A percentile compares a stretch with the other conserved stretches of the same genome.
Conservation (phyloP, 2,329 filamentous ascomycete genomes). For the Bipolaris cookei region DNA sequence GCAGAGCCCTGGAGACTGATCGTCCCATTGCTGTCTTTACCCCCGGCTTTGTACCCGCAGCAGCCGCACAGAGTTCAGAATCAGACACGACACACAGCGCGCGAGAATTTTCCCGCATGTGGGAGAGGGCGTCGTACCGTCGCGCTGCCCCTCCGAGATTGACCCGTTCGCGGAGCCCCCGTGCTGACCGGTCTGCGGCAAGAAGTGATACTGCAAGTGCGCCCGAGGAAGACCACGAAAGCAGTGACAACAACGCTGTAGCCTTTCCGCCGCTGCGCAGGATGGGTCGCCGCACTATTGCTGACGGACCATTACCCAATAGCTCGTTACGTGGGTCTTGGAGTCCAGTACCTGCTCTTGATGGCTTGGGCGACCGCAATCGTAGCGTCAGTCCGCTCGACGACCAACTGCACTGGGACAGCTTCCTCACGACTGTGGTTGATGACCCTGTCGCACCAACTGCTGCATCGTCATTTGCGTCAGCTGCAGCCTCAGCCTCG, state of each 20-base stretch:
- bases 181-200: constrained; percentile 6
- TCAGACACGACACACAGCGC: constrained; percentile 12
- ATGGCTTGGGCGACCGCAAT: constrained; percentile 84
- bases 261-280: constrained; percentile 47
- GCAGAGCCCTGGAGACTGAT: constrained; percentile 16
- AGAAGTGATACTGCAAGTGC: constrained; percentile 12
- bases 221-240: constrained; percentile 30
- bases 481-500: constrained; percentile 62
- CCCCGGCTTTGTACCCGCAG: constrained; percentile 45
- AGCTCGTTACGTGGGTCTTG: constrained; percentile 49
- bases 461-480: constrained; percentile 81
- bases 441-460: constrained; percentile 83
- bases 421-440: constrained; percentile 77
- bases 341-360: constrained; percentile 53
- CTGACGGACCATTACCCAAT: constrained; percentile 44
- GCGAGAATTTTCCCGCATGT: constrained; percentile 6
- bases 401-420: constrained; percentile 71
- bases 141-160: constrained; percentile 13
- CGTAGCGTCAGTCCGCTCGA: constrained; percentile 75
- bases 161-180: constrained; percentile 23
- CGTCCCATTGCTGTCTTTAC: constrained; percentile 41
- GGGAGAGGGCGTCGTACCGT: constrained; percentile 18
- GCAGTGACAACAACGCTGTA: constrained; percentile 36
- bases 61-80: constrained; percentile 21
- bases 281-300: constrained; percentile 48